Percentiles rank a stretch among this genome's conserved stretches.
Conservation (phyloP, 2,329 filamentous ascomycete genomes). For the Aspergillus quadrilineatus region DNA sequence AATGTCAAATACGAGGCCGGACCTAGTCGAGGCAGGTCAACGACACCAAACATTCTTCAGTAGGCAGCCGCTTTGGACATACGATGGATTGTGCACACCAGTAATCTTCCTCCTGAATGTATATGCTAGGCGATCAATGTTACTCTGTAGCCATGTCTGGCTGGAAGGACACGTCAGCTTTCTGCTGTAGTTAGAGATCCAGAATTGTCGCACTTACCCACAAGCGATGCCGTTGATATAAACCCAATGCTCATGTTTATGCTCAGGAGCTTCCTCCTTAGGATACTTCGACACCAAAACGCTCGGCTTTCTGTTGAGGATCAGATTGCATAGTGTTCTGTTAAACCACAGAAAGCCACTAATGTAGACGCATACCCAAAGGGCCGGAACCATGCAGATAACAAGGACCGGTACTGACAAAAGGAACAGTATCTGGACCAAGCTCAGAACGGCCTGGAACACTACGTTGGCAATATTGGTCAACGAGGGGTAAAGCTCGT, state of each 20-base stretch:
- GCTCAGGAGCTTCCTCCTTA: slow-evolving; percentile 11
- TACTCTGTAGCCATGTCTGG: slow-evolving; percentile 66
- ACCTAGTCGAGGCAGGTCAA: slow-evolving; percentile 23
- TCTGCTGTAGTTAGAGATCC: slow-evolving; percentile 30
- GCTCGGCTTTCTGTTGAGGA: slow-evolving; percentile 35
- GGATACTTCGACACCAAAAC: slow-evolving; percentile 7
- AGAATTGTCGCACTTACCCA: slow-evolving; percentile 34
- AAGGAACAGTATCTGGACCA: slow-evolving; percentile 63
- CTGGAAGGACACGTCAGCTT: slow-evolving; percentile 20
- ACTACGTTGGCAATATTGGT: slow-evolving; percentile 58
- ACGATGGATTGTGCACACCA: slow-evolving; percentile 74
- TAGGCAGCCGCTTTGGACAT: slow-evolving; percentile 20
- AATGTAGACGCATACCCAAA: slow-evolving; percentile 36
- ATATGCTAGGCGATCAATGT: slow-evolving; percentile 67
- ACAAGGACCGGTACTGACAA: slow-evolving; percentile 58
- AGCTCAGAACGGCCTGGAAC: slow-evolving; percentile 58
- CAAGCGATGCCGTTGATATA: slow-evolving; percentile 70
- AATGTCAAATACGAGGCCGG: slow-evolving; percentile 72
- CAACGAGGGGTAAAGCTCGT: slow-evolving; percentile 62
- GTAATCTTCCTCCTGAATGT: slow-evolving; percentile 70
- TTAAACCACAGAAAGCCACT: slow-evolving; percentile 30
- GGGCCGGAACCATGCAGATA: slow-evolving; percentile 35
- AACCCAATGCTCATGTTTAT: slow-evolving; percentile 70
- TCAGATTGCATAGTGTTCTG: slow-evolving; percentile 26
- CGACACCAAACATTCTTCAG: too few relatives aligned